A percentile compares a stretch with the other conserved stretches of the same genome.
These are phyloP conservation scores for Cardamine chenopodiifolia DNA, from an alignment of 345 rosid species.

Conservation along the genomic window DNA sequence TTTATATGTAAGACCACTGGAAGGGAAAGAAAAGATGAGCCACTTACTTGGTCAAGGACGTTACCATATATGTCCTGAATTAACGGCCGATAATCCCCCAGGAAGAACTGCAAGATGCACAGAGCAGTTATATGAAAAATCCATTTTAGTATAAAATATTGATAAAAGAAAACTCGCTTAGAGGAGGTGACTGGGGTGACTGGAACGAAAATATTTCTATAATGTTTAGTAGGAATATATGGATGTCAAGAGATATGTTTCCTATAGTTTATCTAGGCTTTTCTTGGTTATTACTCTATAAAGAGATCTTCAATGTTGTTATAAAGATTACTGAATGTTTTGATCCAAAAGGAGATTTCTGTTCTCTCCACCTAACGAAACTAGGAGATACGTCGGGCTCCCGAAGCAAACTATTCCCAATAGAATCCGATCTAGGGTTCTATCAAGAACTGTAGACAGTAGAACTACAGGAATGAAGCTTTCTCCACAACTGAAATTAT, in stretches of 20 bases:
- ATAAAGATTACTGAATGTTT: neutral
- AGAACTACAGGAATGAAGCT: conserved; percentile 25
- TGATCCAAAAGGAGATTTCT: neutral
- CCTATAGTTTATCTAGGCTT: neutral
- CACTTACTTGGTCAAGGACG: conserved; percentile 87
- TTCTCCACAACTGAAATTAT: conserved; percentile 9
- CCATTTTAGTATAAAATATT: neutral
- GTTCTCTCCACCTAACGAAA: conserved; percentile 14
- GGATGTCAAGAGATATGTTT: neutral
- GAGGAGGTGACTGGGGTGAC: neutral
- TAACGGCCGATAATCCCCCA: conserved; percentile 97
- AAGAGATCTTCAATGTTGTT: neutral
- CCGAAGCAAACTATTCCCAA: neutral
- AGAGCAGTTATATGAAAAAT: conserved; percentile 19
- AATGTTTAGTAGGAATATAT: neutral
- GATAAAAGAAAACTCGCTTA: neutral
- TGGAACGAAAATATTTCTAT: neutral
- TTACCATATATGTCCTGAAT: conserved; percentile 81
- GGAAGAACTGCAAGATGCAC: conserved; percentile 70
- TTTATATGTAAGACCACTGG: conserved; percentile 17
- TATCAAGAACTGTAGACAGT: neutral
- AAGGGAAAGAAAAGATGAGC: conserved; percentile 25
- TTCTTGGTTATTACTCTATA: neutral
- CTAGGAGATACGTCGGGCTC: neutral
- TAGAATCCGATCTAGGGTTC: neutral